Percentiles rank a stretch among this genome's conserved stretches.
Conservation (phyloP, 2,329 filamentous ascomycete species). For the Cyanodermella asteris region DNA sequence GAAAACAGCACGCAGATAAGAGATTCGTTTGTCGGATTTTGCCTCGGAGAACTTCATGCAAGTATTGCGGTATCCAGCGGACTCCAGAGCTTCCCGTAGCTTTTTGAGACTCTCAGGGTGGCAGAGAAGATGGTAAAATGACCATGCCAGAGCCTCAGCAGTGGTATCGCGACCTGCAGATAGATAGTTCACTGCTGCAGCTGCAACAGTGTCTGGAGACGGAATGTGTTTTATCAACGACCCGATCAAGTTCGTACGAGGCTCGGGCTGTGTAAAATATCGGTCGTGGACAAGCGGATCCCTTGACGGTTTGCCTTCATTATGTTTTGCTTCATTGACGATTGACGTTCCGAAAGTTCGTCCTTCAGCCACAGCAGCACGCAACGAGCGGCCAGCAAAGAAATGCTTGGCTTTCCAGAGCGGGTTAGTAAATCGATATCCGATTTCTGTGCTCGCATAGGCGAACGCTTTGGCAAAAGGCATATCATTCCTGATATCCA, state of each 20-base stretch:
- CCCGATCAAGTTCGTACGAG: conserved; percentile 30
- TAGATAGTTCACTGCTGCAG: conserved; percentile 44
- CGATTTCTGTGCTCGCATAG: conserved; percentile 36
- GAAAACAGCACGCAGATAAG: conserved; percentile 39
- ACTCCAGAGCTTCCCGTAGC: conserved; percentile 23
- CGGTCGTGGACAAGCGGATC: not conserved
- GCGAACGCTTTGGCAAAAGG: conserved; percentile 40
- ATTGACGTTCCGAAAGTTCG: conserved; percentile 35
- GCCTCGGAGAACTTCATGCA: conserved; percentile 7
- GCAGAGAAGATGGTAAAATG: conserved; percentile 36
- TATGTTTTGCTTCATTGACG: conserved; percentile 26
- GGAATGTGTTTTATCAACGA: conserved; percentile 35
- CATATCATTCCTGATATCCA: conserved; percentile 42
- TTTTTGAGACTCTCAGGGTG: conserved; percentile 20
- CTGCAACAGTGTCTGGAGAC: conserved; percentile 34
- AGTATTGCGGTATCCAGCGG: too few species aligned
- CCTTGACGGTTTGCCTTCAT: conserved; percentile 5
- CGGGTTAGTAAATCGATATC: conserved; percentile 43
- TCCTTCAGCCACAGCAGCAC: conserved; percentile 27
- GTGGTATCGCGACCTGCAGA: conserved; percentile 43
- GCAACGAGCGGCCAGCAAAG: conserved; percentile 26
- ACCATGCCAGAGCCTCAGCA: conserved; percentile 43
- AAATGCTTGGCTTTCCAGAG: conserved; percentile 38
- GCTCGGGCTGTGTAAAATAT: not conserved
- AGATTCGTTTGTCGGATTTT: conserved; percentile 7